A percentile compares a stretch with the other conserved stretches of the same genome.
These are phyloP conservation scores for Halophytophthora batemanensis DNA, from an alignment of 352 stramenopile genomes.

Conservation along the genomic window DNA sequence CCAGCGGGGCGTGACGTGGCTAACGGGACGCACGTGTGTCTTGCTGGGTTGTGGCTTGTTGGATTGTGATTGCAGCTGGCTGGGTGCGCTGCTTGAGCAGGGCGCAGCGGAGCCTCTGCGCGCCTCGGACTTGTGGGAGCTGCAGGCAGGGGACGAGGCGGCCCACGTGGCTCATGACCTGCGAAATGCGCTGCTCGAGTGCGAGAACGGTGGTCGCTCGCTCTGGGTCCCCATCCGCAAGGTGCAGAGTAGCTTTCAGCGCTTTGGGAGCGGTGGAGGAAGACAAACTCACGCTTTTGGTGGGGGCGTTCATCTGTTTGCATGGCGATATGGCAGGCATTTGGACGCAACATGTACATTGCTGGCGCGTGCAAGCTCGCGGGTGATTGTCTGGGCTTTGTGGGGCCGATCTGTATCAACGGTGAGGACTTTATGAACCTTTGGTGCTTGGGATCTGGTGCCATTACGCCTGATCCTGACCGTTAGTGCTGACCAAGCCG, in stretches of 20 bases:
- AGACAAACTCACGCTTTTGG: background rate
- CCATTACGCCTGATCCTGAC: too few species aligned
- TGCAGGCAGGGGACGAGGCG: slow-evolving; percentile 34
- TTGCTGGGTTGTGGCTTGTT: too few species aligned
- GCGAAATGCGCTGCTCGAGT: slow-evolving; percentile 12
- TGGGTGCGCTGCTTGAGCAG: slow-evolving; percentile 32
- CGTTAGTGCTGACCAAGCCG: too few species aligned
- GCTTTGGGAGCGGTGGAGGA: background rate
- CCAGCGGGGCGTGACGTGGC: too few species aligned
- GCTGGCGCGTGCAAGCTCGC: slow-evolving; percentile 90
- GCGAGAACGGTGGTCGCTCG: slow-evolving; percentile 12
- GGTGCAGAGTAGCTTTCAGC: slow-evolving; percentile 9
- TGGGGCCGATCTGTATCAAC: slow-evolving; percentile 54
- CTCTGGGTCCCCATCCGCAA: slow-evolving; percentile 46
- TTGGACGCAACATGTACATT: slow-evolving; percentile 88
- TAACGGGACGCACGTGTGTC: too few species aligned
- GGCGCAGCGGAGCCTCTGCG: slow-evolving; percentile 38
- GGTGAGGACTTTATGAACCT: slow-evolving; percentile 4
- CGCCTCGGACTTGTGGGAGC: slow-evolving; percentile 34
- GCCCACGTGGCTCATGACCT: slow-evolving; percentile 27
- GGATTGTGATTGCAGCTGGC: slow-evolving; percentile 37
- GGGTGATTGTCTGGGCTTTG: slow-evolving; percentile 91
- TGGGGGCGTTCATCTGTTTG: slow-evolving; percentile 1
- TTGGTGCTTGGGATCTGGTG: too few species aligned
- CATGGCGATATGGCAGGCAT: slow-evolving; percentile 40